Conservation (phyloP, 352 stramenopile species). For the Salisapilia sapeloensis region DNA sequence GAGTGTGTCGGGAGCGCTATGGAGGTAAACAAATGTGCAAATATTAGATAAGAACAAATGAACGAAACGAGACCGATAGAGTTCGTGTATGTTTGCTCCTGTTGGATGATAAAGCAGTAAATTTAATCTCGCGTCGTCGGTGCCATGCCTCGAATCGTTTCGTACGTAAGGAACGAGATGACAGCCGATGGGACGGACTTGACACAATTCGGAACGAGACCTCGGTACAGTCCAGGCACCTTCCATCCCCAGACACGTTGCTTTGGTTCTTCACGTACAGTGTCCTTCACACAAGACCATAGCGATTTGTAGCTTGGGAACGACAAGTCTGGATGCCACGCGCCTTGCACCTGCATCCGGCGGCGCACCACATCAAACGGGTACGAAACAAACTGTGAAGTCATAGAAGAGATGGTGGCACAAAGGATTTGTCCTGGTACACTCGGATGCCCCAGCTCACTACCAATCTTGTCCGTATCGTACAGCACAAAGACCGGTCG, state of each 20-base stretch:
- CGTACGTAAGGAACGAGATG: constrained; percentile 69
- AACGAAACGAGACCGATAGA: no score
- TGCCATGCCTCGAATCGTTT: constrained; percentile 55
- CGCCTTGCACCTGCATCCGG: constrained; percentile 55
- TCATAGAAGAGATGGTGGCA: constrained; percentile 41
- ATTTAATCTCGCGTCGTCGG: no score
- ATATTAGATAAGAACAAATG: no score
- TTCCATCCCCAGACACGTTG: constrained; percentile 2
- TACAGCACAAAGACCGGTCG: constrained; percentile 65
- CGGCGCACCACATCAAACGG: constrained; percentile 69
- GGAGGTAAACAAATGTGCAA: no score
- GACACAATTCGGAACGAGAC: constrained; percentile 51
- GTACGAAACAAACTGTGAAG: constrained; percentile 58
- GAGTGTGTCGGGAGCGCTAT: no score
- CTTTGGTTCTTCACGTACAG: constrained; percentile 15
- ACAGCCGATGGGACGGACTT: constrained; percentile 51
- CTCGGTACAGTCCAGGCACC: constrained; percentile 35
- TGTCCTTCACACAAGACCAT: constrained; percentile 47
- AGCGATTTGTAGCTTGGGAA: constrained; percentile 59
- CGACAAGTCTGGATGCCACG: constrained; percentile 33
- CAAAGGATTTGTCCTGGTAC: constrained; percentile 67
- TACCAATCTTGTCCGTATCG: constrained; percentile 30
- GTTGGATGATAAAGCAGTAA: no score
- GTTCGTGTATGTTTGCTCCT: no score
- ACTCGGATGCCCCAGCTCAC: constrained; percentile 42